Evolutionary conservation across 1,139 yeast genomes (phyloP).

Genomic region (Yamadazyma friedrichii): DNA sequence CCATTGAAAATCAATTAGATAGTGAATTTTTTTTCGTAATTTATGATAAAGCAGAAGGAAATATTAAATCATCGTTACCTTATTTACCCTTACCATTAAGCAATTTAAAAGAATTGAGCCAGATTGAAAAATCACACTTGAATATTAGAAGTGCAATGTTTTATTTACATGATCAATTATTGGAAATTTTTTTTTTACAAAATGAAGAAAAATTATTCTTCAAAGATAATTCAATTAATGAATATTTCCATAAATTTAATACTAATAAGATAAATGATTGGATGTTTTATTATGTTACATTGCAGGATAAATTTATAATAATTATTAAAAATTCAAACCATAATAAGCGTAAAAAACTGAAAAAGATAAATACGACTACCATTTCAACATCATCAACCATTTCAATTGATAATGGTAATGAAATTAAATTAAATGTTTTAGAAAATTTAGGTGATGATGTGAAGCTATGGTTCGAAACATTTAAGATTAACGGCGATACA

Average conservation of each 20-base stretch:
- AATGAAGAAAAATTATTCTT: constrained; percentile 23
- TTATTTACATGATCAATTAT: constrained; percentile 41
- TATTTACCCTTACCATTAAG: constrained; percentile 26
- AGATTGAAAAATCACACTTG: constrained; percentile 11
- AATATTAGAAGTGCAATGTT: constrained; percentile 29
- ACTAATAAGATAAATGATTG: constrained; percentile 40
- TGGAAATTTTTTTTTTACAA: constrained; percentile 30
- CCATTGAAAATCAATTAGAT: constrained; percentile 21
- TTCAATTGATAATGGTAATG: constrained; percentile 16
- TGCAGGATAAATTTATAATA: constrained; percentile 30
- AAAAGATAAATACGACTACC: constrained; percentile 15
- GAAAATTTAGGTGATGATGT: constrained; percentile 48
- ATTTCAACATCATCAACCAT: constrained; percentile 3
- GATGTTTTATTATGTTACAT: constrained; percentile 42
- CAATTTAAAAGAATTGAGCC: constrained; percentile 13
- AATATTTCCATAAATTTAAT: constrained; percentile 45
- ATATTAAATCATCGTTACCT: constrained; percentile 41
- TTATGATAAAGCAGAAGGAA: constrained; percentile 25
- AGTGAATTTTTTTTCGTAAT: constrained; percentile 40
- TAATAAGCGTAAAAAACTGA: constrained; percentile 15
- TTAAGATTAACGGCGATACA: constrained; percentile 21
- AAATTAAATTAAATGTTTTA: constrained; percentile 35
- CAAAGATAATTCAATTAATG: constrained; percentile 22
- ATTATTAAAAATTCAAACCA: constrained; percentile 38
- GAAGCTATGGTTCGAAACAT: constrained; percentile 39